Conservation (phyloP, 805 yeast genomes). For the Cyberlindnera mississippiensis region DNA sequence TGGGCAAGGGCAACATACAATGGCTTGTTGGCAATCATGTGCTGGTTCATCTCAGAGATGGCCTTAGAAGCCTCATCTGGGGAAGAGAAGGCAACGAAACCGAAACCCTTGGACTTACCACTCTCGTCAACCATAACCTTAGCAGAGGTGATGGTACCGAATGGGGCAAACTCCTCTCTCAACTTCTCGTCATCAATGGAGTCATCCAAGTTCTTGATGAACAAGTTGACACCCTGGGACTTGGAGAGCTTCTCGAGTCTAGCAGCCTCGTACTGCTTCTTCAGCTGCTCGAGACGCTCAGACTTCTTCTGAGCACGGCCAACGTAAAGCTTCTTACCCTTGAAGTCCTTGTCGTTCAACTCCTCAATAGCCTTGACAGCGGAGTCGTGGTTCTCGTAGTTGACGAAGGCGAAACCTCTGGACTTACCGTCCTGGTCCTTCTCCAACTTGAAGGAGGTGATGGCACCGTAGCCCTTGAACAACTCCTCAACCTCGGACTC, state of each 20-base stretch:
- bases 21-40: conserved; percentile 92
- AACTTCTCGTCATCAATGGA: conserved; percentile 86
- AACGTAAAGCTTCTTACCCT: conserved; percentile 84
- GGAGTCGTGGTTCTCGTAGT: conserved; percentile 80
- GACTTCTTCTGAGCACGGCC: conserved; percentile 99
- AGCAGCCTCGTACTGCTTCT: conserved; percentile 88
- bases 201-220: conserved; percentile 95
- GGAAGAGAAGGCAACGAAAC: conserved; percentile 94
- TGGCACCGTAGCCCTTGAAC: conserved; percentile 69
- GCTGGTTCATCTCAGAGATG: conserved; percentile 96
- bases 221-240: conserved; percentile 97
- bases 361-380: conserved; percentile 91
- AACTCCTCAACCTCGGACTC: conserved; percentile 68
- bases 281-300: conserved; percentile 95
- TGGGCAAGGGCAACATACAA: conserved; percentile 98
- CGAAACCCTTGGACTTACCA: conserved; percentile 97
- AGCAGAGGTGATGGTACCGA: conserved; percentile 93
- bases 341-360: conserved; percentile 81
- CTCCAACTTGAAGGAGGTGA: conserved; percentile 79
- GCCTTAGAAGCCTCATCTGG: conserved; percentile 99
- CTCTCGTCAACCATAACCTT: conserved; percentile 93
- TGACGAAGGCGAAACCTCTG: conserved; percentile 94
- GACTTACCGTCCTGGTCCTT: conserved; percentile 83
- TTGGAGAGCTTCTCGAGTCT: conserved; percentile 88
- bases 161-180: conserved; percentile 87